Base-by-base conservation (phyloP, 2,329 filamentous ascomycete species). In the Phialophora chinensis region DNA sequence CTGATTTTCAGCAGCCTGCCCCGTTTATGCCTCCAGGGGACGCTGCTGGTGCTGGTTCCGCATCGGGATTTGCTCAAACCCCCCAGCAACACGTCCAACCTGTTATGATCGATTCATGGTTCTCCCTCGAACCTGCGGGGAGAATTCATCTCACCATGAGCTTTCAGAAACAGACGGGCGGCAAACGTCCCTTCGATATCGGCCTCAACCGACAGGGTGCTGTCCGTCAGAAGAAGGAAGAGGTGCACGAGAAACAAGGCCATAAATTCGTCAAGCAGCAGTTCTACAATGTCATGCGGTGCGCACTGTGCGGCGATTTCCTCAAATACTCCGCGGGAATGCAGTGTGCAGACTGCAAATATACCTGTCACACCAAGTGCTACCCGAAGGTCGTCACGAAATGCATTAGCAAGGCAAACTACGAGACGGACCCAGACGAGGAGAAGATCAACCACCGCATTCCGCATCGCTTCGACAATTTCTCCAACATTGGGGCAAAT, bases 211-310 rank as follows among this genome's bases (percentile, higher is more conserved):
- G 95, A 77, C 96, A 97, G 81, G 95, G 94, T 75, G 95, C 95
- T 70, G 93, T 99, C 72, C 92, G 95, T 72, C 94, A 99, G 81
- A 92, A 92, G 76, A 99, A 99, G 83, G 95, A 99, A 79, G 93
- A 98, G 75, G 90, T 99, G 4, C 92, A 97, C 81, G 95, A 99
- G 82, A 97, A 97, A 84, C 97, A 97, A 77, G 95, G 95, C 57
- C 95, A 99, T 88, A 99, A 98, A 81, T 99, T 99, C 76, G 90
- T 98, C 63, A 91, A 95, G 75, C 93, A 97, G 78, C 95, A 97
- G 79, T 99, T 99, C 80, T 99, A 98, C 88, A 99, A 98, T 85
- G 97, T 99, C 76, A 99, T 99, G 95, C 94, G 95, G 69, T 99
- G 95, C 80, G 95, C 95, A 14, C 88, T 98, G 42, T 99, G 95